Evolutionary conservation across 2,329 filamentous ascomycete species (phyloP).

Genomic region (Endocalyx cinctus): DNA sequence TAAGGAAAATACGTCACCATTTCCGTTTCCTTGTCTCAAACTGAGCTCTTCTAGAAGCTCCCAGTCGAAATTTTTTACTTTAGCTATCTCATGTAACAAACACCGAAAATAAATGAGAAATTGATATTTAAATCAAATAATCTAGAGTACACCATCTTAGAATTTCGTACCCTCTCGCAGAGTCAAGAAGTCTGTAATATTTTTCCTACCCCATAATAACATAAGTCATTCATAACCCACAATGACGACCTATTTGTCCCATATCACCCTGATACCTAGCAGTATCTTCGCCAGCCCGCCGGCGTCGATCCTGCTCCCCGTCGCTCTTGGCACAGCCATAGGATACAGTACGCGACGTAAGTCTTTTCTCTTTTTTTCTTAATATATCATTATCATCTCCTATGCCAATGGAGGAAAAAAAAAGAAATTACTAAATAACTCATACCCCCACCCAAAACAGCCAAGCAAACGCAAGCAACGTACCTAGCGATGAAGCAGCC

Average conservation of each 20-base stretch:
- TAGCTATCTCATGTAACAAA: too few relatives aligned
- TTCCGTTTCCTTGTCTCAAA: too few relatives aligned
- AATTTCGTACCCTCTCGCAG: too few relatives aligned
- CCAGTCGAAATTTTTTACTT: too few relatives aligned
- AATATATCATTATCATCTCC: constrained; percentile 1
- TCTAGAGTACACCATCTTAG: too few relatives aligned
- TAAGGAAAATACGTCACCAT: too few relatives aligned
- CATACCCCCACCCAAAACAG: constrained; percentile 34
- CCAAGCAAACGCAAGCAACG: constrained; percentile 53
- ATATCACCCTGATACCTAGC: constrained; percentile 64
- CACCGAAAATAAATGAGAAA: too few relatives aligned
- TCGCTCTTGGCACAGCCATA: constrained; percentile 67
- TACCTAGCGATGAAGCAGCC: constrained; percentile 67
- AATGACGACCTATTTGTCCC: constrained; percentile 80
- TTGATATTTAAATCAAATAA: too few relatives aligned
- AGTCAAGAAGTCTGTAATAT: too few relatives aligned
- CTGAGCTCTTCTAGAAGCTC: too few relatives aligned
- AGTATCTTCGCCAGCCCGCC: constrained; percentile 68
- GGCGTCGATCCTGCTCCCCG: constrained; percentile 69
- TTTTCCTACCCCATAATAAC: too few relatives aligned
- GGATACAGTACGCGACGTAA: constrained; percentile 65
- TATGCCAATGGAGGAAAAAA: not conserved
- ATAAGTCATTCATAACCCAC: too few relatives aligned
- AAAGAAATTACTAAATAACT: constrained; percentile 2
- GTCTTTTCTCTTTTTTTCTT: constrained; percentile 19